Conservation (phyloP, 2,329 filamentous ascomycete species). For the Arachnomyces sp. region DNA sequence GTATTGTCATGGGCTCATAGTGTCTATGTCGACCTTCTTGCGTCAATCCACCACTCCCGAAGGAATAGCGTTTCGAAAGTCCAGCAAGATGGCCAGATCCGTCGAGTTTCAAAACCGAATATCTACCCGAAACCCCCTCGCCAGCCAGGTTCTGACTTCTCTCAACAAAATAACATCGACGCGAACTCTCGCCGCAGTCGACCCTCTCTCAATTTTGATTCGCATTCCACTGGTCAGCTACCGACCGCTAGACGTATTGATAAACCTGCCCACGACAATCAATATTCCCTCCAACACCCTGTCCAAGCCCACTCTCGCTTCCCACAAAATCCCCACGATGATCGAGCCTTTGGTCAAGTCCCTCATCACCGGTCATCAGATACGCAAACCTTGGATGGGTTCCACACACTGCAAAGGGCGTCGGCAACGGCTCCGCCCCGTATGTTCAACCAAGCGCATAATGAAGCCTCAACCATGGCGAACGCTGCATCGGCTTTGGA, state of each 20-base stretch:
- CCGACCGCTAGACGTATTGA: neutral
- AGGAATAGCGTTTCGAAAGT: slow-evolving; percentile 41
- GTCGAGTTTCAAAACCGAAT: slow-evolving; percentile 43
- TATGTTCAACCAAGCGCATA: slow-evolving; percentile 23
- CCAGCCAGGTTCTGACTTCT: slow-evolving; percentile 39
- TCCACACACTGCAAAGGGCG: slow-evolving; percentile 26
- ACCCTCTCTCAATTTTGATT: slow-evolving; percentile 3
- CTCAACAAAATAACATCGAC: slow-evolving; percentile 6
- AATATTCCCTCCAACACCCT: slow-evolving; percentile 6
- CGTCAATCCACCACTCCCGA: slow-evolving; percentile 50
- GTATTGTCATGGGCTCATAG: slow-evolving; percentile 61
- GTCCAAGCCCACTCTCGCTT: slow-evolving; percentile 11
- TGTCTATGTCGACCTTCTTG: slow-evolving; percentile 62
- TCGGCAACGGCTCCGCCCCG: slow-evolving; percentile 25
- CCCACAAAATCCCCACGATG: slow-evolving; percentile 7
- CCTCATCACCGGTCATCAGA: slow-evolving; percentile 18
- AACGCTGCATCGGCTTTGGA: slow-evolving; percentile 61
- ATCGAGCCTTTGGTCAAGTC: slow-evolving; percentile 7
- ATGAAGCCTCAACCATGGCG: slow-evolving; percentile 38
- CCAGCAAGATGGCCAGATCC: slow-evolving; percentile 31
- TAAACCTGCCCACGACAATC: slow-evolving; percentile 8
- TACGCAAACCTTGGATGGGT: slow-evolving; percentile 21
- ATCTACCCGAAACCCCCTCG: slow-evolving; percentile 56
- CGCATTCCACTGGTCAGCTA: slow-evolving; percentile 7
- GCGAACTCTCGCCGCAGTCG: neutral